Evolutionary conservation across 768 basidiomycete species (phyloP), one percentile per base, ranked within the genome.

Genomic region (Boletus sp.): DNA sequence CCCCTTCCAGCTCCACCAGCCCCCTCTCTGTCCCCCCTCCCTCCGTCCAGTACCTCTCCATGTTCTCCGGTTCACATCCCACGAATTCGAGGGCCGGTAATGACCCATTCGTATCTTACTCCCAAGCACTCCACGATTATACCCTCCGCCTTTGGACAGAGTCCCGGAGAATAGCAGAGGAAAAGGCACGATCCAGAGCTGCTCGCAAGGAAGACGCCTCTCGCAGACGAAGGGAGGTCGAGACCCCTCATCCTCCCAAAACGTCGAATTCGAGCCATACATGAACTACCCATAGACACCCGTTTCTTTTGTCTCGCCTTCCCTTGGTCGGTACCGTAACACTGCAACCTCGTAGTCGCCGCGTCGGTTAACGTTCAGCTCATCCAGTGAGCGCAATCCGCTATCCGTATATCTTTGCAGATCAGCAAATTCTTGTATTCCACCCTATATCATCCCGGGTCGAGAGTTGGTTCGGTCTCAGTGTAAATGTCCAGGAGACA

Each of bases 141-240:
- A 89, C 87, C 30, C 78, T 87, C 50, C 77, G 68, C 41, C 77
- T 86, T 49, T 88, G 87, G 86, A 81, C 82, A 50, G 84, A 88
- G 66, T 85, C 85, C 6, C 77, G 84, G 64, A 79, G 80, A 62
- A 67, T 77, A 55, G 81, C 80, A 39, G 86, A 86, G 65, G 82
- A 85, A 65, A 73, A 71, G 55, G 72, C 77, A 18, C 71, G 72
- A 28, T 68, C 57, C 40, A 71, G 71, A 55, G 60, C 65, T 42
- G 53, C 56, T 47, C 65, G 65, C 57, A 66, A 61, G 57, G 70
- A 66, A 46, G 75, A 67, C 35, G 40, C 50, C 15, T 56, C 63
- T 51, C 67, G 64, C 55, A 64, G 64, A 57, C 67, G 62, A 50
- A 61, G 55, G 50, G 71, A 67, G 48, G 54, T 54, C 44, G 54